Percentiles rank a stretch among this genome's conserved stretches.
phyloP scores from a whole-genome alignment of 23 red algal species.

The Agarophyton chilense region DNA sequence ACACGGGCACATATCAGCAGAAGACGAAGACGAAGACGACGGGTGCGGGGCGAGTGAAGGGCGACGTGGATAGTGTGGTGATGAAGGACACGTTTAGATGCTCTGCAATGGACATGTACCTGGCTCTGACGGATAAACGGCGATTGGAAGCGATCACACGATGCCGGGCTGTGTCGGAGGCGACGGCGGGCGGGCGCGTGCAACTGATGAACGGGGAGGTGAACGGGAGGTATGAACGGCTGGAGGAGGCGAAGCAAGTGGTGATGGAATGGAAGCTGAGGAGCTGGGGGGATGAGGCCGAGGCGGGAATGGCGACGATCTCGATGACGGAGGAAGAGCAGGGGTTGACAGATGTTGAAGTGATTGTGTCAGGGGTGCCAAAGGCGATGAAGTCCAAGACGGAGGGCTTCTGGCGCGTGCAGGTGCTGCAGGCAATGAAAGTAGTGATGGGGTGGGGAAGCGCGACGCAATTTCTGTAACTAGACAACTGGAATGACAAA shows the following conservation, averaged over 20 bases:
- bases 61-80: neutral
- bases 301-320: constrained; percentile 5
- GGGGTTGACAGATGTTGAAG: neutral
- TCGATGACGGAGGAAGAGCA: constrained; percentile 35
- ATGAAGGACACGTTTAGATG: constrained; percentile 57
- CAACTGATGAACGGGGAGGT: constrained; percentile 47
- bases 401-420: constrained; percentile 77
- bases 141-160: constrained; percentile 66
- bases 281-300: constrained; percentile 51
- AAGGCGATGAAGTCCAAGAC: constrained; percentile 24
- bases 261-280: constrained; percentile 54
- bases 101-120: constrained; percentile 39
- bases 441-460: constrained; percentile 77
- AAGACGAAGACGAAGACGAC: neutral
- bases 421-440: constrained; percentile 67
- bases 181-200: constrained; percentile 33
- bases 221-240: neutral
- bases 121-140: constrained; percentile 54
- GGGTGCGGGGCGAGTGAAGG: neutral
- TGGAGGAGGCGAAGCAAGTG: constrained; percentile 18
- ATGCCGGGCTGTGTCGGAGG: constrained; percentile 22
- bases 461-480: constrained; percentile 43
- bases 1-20: neutral
- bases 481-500: too few species aligned
- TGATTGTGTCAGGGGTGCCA: constrained; percentile 35